A percentile compares a stretch with the other conserved stretches of the same genome.
These are phyloP conservation scores for Apiospora malaysiana DNA, from an alignment of 2,329 filamentous ascomycete genomes.

Conservation along the genomic window DNA sequence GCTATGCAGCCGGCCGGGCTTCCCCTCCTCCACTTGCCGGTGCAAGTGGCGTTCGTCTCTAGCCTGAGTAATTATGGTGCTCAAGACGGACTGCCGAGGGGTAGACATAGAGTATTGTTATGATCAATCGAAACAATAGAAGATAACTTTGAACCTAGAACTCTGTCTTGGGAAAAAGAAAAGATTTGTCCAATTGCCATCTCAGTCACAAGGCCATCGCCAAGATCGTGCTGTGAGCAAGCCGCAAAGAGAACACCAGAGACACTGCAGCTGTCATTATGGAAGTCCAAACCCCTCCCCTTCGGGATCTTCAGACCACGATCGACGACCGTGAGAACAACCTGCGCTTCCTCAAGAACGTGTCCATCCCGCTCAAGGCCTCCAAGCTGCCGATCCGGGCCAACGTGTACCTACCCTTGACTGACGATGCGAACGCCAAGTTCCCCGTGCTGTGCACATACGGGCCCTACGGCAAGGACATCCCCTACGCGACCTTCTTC, in stretches of 20 bases:
- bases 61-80: not conserved
- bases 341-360: slow-evolving; percentile 41
- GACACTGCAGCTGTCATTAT: not conserved
- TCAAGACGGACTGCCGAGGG: slow-evolving; percentile 3
- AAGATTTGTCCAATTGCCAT: not conserved
- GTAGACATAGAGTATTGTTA: not conserved
- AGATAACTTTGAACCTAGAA: not conserved
- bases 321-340: slow-evolving; percentile 36
- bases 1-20: not conserved
- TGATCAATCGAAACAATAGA: not conserved
- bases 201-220: not conserved
- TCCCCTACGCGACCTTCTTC: slow-evolving; percentile 60
- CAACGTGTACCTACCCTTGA: slow-evolving; percentile 46
- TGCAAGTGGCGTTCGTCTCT: slow-evolving; percentile 2
- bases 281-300: slow-evolving; percentile 31
- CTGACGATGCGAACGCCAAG: slow-evolving; percentile 33
- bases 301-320: slow-evolving; percentile 30
- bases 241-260: not conserved
- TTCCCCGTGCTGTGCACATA: slow-evolving; percentile 73
- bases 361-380: slow-evolving; percentile 39
- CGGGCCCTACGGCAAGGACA: slow-evolving; percentile 77
- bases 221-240: not conserved
- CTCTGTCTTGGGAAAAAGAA: not conserved
- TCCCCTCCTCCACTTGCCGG: slow-evolving; percentile 23
- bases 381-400: slow-evolving; percentile 41